phyloP scores from a whole-genome alignment of 805 yeast species.

The Starmerella floricola region DNA sequence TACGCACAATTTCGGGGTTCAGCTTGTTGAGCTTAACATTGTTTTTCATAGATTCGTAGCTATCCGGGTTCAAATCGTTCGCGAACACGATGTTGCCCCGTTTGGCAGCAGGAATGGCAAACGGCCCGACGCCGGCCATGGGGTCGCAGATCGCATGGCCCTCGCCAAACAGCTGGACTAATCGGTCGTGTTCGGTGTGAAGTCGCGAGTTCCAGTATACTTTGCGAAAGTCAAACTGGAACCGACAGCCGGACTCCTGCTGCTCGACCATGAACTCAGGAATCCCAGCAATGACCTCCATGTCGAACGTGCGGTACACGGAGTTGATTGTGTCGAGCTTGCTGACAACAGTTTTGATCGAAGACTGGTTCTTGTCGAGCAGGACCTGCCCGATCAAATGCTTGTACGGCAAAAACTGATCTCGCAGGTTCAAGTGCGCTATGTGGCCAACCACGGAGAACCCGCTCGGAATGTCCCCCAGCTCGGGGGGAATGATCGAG shows the following conservation, averaged over 20 bases:
- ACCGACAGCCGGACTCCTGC: constrained; percentile 72
- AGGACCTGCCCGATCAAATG: constrained; percentile 77
- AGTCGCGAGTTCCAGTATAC: constrained; percentile 97
- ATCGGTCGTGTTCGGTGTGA: constrained; percentile 83
- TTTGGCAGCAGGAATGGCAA: constrained; percentile 91
- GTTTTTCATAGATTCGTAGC: constrained; percentile 53
- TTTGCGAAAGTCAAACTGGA: constrained; percentile 77
- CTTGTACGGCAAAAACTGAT: constrained; percentile 74
- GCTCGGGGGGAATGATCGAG: constrained; percentile 62
- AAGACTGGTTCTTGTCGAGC: constrained; percentile 62
- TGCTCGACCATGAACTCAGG: constrained; percentile 67
- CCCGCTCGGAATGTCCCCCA: constrained; percentile 74
- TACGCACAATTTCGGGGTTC: constrained; percentile 41
- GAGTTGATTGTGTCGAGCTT: constrained; percentile 80
- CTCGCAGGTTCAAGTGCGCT: constrained; percentile 79
- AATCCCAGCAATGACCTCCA: constrained; percentile 84
- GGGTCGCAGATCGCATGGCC: constrained; percentile 84
- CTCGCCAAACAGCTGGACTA: constrained; percentile 46
- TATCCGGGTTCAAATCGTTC: constrained; percentile 85
- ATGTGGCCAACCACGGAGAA: constrained; percentile 90
- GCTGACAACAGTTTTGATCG: constrained; percentile 76
- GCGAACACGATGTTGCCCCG: constrained; percentile 71
- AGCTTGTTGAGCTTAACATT: constrained; percentile 60
- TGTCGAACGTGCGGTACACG: constrained; percentile 77
- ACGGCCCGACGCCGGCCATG: constrained; percentile 98